A percentile compares a stretch with the other conserved stretches of the same genome.
Evolutionary conservation across 305 asterid genomes (phyloP).

Genomic region (Ilex paraguariensis): DNA sequence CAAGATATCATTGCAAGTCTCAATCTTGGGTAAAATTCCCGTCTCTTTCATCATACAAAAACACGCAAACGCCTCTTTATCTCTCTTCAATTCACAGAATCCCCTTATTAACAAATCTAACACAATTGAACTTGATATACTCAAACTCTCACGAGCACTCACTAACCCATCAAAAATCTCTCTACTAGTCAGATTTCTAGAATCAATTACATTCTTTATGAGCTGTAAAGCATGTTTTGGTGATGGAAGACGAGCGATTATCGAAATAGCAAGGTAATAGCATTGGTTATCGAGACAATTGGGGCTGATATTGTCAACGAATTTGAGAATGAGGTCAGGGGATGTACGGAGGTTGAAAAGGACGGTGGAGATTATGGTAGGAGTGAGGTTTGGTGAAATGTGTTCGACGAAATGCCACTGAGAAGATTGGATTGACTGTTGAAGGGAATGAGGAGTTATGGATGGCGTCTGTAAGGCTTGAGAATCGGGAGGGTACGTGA

Average conservation of each 20-base stretch:
- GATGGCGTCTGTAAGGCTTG: background rate
- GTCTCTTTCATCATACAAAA: constrained; percentile 37
- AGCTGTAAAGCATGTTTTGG: constrained; percentile 40
- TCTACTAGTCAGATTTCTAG: constrained; percentile 12
- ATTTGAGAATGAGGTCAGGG: constrained; percentile 26
- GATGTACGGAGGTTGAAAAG: constrained; percentile 37
- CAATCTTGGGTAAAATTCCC: constrained; percentile 34
- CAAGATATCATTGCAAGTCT: constrained; percentile 46
- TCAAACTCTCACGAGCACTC: constrained; percentile 30
- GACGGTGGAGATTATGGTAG: constrained; percentile 26
- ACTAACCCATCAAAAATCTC: constrained; percentile 37
- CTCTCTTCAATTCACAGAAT: constrained; percentile 44
- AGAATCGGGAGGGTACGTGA: background rate
- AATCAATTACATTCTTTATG: constrained; percentile 30
- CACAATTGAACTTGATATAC: constrained; percentile 36
- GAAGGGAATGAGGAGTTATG: constrained; percentile 17
- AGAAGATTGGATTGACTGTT: constrained; percentile 26
- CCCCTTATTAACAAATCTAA: constrained; percentile 48
- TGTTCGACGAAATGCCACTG: constrained; percentile 64
- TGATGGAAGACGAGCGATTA: constrained; percentile 40
- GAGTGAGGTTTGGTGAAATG: constrained; percentile 24
- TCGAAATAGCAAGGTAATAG: constrained; percentile 40
- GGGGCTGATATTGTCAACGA: constrained; percentile 25
- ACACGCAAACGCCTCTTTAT: constrained; percentile 34
- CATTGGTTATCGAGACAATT: constrained; percentile 28